Base-by-base conservation (phyloP, 441 rosid species). In the Gossypium laxum region DNA sequence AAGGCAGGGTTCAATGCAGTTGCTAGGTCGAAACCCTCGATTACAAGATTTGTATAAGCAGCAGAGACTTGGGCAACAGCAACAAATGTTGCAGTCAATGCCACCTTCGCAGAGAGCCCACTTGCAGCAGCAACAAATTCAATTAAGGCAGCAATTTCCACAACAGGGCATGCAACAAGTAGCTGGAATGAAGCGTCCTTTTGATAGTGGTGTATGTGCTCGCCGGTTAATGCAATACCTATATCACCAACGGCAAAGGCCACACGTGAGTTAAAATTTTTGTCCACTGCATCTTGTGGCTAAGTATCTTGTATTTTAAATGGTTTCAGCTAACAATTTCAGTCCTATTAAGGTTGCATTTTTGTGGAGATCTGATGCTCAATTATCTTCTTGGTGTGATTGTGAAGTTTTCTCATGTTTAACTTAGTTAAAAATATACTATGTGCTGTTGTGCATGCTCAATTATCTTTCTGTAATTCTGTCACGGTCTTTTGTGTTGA, bases 221-320 rank as follows among this genome's bases (percentile, higher is more conserved):
- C 96, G 99, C 18, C 85, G 97, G 70, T 71, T 94, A 75, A 94
- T 92, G 99, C 99, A 94, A 77, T 94, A 94, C 78, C 78, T 94
- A n/a, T 94, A 86, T 85, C 99, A 94, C 78, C 98, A 94, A 76
- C 84, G 96, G 11, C 97, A 89, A 78, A 82, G 97, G 64, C 94
- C 97, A 71, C 78, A 86, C 15, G 98, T 91, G 84, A 88, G 96
- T 83, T 67, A 50, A 11, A 62, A 14, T 30, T 11, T 68, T 45
- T 4, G 41, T 32, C 10, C 10, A 6, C 24, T 68, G 15, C 57
- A 47, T 59, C 18, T 47, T 47, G 43, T 59, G 43, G 58, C 2
- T 1, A 7, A 14, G 14, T 1, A 17, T 38, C 19, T 55, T 7
- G 5, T 48, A 18, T 43, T 50, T 65, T 5, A 54, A 41, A 5